A percentile compares a stretch with the other conserved stretches of the same genome.
phyloP scores from a whole-genome alignment of 2,329 filamentous ascomycete species.

The Diplocarpon rosae region DNA sequence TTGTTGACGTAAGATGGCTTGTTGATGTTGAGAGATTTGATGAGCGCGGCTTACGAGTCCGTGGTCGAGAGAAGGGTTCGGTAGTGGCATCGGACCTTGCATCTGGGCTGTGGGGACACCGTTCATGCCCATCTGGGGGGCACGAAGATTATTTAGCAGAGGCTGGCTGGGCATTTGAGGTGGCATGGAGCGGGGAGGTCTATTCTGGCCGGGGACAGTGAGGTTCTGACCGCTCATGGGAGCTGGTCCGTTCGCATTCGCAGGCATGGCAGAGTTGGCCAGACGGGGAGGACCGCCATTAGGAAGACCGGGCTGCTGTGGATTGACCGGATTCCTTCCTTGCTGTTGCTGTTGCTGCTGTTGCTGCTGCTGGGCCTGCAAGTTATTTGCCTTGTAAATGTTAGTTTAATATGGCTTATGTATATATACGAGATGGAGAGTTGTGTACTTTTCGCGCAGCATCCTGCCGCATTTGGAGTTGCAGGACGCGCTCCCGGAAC shows the following conservation, averaged over 20 bases:
- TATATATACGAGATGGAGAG: conserved; percentile 11
- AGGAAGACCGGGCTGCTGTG: conserved; percentile 15
- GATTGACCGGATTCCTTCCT: conserved; percentile 14
- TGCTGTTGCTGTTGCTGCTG: conserved; percentile 10
- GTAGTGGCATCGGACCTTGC: conserved; percentile 46
- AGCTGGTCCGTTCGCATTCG: conserved; percentile 12
- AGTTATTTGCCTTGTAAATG: conserved; percentile 32
- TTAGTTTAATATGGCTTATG: conserved; percentile 7
- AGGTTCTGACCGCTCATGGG: conserved; percentile 18
- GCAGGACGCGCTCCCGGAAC: conserved; percentile 47
- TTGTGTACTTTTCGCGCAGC: conserved; percentile 42
- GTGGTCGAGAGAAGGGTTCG: conserved; percentile 38
- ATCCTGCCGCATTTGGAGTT: conserved; percentile 30
- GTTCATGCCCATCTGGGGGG: conserved; percentile 44
- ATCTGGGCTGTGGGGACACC: conserved; percentile 60
- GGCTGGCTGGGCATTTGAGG: conserved; percentile 22
- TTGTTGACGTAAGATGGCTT: conserved; percentile 22
- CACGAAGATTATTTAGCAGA: conserved; percentile 23
- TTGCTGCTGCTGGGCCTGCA: conserved; percentile 9
- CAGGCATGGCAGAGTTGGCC: conserved; percentile 14
- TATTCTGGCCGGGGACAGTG: conserved; percentile 23
- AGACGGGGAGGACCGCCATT: conserved; percentile 5
- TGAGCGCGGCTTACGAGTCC: conserved; percentile 52
- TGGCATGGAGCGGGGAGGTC: conserved; percentile 20
- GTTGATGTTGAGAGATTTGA: conserved; percentile 50